Evolutionary conservation across 352 stramenopile genomes (phyloP), one percentile per base, ranked within the genome.

Genomic region (Pythium pyrilobum): DNA sequence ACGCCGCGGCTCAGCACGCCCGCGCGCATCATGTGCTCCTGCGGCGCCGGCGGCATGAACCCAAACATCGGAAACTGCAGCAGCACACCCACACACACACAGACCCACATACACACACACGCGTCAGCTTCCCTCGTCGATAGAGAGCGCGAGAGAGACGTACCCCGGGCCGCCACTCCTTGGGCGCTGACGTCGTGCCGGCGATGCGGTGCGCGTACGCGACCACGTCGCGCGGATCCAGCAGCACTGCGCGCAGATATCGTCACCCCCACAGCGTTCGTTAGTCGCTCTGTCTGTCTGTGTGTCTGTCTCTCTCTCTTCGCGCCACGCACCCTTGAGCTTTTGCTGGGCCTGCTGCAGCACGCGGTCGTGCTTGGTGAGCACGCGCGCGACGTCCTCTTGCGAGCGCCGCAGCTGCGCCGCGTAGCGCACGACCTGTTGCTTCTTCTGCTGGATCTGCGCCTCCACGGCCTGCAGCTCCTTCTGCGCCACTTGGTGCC

Each of bases 21-120:
- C 0, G 80, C 82, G 29, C 82, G 80, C 82, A 93, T 93, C 78
- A 91, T 91, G 48, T 93, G 80, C 44, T 85, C 75, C 37, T 89
- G 82, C 16, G 82, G 82, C 10, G 82, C 82, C n/a, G 82, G 82
- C 4, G 82, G 82, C 69, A 87, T 85, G 52, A 93, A 93, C 13
- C 82, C 82, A 72, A 91, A 91, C 80, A 93, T 93, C 2, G 82
- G 78, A 42, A 89, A 87, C 80, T 93, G 31, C n/a, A 3, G 25
- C 6, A 16, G n/a, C n/a, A n/a, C n/a, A n/a, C n/a, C n/a, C n/a
- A n/a, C n/a, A n/a, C n/a, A n/a, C n/a, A n/a, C n/a, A n/a, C n/a
- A n/a, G n/a, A n/a, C n/a, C n/a, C n/a, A n/a, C n/a, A n/a, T n/a
- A n/a, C n/a, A n/a, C n/a, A n/a, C n/a, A n/a, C n/a, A n/a, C n/a